phyloP scores from a whole-genome alignment of 345 rosid genomes.

The Salix udensis region DNA sequence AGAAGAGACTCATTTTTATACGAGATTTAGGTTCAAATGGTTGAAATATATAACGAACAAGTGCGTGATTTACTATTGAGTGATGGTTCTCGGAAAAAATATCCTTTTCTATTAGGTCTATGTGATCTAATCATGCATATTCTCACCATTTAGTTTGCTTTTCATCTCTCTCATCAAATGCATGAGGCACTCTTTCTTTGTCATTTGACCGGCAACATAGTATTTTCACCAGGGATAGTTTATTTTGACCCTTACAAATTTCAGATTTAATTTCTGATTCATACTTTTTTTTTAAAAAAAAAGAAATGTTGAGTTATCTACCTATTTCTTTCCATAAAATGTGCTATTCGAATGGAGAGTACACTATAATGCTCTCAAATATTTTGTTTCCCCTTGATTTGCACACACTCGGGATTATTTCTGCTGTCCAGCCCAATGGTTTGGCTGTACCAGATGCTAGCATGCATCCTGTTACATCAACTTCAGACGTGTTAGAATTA shows the following conservation, averaged over 20 bases:
- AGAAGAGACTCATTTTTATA: conserved; percentile 37
- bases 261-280: neutral
- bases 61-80: conserved; percentile 65
- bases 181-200: neutral
- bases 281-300: neutral
- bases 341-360: too few species aligned
- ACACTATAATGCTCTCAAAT: too few species aligned
- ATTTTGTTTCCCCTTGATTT: conserved; percentile 49
- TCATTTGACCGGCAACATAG: neutral
- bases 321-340: too few species aligned
- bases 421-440: conserved; percentile 53
- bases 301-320: neutral
- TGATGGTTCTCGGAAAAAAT: conserved; percentile 64
- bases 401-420: conserved; percentile 71
- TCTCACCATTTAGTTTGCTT: neutral
- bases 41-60: conserved; percentile 92
- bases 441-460: conserved; percentile 92
- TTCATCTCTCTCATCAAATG: neutral
- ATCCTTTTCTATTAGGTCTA: conserved; percentile 46
- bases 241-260: neutral
- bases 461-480: conserved; percentile 64
- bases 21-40: conserved; percentile 75
- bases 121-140: neutral
- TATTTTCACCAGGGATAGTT: neutral
- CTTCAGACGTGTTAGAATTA: conserved; percentile 67